Percentiles rank a stretch among this genome's conserved stretches.
These are phyloP conservation scores for Angomonas ambiguus DNA, from an alignment of 208 protist genomes.

Conservation along the genomic window DNA sequence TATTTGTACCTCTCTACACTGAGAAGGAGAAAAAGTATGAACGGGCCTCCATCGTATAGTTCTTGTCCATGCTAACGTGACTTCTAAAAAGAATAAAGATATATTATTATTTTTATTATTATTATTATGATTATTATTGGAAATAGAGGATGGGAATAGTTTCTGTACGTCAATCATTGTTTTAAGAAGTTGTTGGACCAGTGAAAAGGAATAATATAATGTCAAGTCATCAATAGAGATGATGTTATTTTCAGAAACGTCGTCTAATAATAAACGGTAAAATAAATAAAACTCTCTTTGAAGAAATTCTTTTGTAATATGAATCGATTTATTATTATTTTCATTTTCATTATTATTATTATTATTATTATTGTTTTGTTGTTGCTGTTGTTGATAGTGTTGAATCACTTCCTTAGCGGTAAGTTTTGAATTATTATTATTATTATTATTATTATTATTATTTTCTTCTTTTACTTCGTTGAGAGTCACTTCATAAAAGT, in stretches of 20 bases:
- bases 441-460: too few relatives aligned
- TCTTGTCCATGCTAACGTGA: not conserved
- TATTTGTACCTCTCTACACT: too few relatives aligned
- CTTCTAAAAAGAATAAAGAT: not conserved
- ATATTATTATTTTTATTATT: not conserved
- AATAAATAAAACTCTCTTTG: not conserved
- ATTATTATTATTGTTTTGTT: constrained; percentile 5
- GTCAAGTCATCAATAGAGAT: not conserved
- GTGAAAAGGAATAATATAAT: not conserved
- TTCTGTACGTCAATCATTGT: not conserved
- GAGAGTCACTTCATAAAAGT: not conserved
- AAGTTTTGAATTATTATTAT: not conserved
- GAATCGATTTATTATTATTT: constrained; percentile 2
- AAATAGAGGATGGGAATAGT: not conserved
- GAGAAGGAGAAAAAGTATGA: too few relatives aligned
- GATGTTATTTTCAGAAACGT: not conserved
- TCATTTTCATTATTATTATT: constrained; percentile 3
- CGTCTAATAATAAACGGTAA: not conserved
- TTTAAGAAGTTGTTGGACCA: not conserved
- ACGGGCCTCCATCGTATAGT: too few relatives aligned
- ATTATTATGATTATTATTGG: not conserved
- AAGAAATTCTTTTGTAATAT: not conserved
- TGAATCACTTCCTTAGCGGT: too few relatives aligned
- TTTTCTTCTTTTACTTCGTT: too few relatives aligned
- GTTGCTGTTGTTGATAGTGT: not conserved